Evolutionary conservation across 78 protist genomes (phyloP), one percentile per base, ranked within the genome.

Genomic region (Pigoraptor vietnamica): DNA sequence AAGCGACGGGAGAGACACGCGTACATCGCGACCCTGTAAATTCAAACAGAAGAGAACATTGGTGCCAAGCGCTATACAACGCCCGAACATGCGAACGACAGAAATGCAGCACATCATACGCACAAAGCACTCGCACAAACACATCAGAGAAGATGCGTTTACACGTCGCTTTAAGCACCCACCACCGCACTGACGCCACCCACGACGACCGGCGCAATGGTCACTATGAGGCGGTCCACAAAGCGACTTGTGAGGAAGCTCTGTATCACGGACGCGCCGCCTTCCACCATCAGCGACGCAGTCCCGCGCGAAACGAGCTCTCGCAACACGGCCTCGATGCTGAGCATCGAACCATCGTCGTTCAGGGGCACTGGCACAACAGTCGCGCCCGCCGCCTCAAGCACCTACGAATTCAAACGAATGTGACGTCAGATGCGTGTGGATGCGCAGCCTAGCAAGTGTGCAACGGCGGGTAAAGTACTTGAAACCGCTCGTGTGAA

Each of bases 211-310:
- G 94, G 94, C 23, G 94, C 83, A 33, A 89, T 83, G 40, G 94
- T 92, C 35, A 92, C 91, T 19, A 92, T 56, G 38, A 55, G 39
- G 21, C 32, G 32, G 40, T 92, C 89, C 32, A 88, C 89, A 24
- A n/a, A n/a, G 82, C 82, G 89, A 24, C 67, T 1, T 2, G 88
- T 21, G 37, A 92, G 67, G 34, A 92, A 92, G 25, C 88, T 36
- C 9, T 23, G 48, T 36, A 92, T 88, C 34, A 92, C 87, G 33
- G 89, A 33, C 24, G 94, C 91, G 0, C 94, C 94, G 24, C 94
- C 94, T 37, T 92, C 94, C 1, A 92, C 94, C 94, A 92, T 92
- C 55, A 92, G 34, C 32, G 93, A 91, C 34, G 0, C 84, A 25
- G 32, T 10, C 9, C 84, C 83, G 10, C 25, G 39, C 1, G 40